A percentile compares a stretch with the other conserved stretches of the same genome.
phyloP scores from a whole-genome alignment of 106 monocot species.

The Dendrobium catenatum region DNA sequence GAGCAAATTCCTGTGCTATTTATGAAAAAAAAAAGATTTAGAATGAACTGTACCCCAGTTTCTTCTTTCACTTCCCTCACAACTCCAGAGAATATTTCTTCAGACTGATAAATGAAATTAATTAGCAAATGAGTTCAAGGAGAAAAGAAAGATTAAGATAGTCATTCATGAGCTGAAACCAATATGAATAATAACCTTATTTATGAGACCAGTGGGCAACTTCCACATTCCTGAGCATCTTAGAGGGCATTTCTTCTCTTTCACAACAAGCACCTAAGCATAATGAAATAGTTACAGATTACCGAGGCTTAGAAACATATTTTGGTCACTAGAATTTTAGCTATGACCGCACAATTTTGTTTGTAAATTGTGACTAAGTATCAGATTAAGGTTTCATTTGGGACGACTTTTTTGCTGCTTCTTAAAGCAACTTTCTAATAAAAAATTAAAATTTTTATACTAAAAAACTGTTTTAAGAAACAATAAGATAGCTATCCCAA shows the following conservation, averaged over 20 bases:
- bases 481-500: too few species aligned
- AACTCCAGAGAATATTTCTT: conserved; percentile 5
- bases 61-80: conserved; percentile 9
- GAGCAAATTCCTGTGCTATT: not conserved
- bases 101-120: not conserved
- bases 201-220: conserved; percentile 72
- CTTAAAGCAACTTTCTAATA: too few species aligned
- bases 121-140: not conserved
- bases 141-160: not conserved
- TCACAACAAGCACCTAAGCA: conserved; percentile 75
- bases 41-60: not conserved
- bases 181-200: conserved; percentile 47
- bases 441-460: too few species aligned
- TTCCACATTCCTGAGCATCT: conserved; percentile 85
- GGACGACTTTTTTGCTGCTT: too few species aligned
- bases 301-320: not conserved
- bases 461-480: too few species aligned
- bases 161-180: not conserved
- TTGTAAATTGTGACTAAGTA: too few species aligned
- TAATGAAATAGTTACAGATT: not conserved
- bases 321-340: not conserved
- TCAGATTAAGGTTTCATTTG: too few species aligned
- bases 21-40: not conserved
- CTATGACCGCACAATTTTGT: not conserved
- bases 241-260: conserved; percentile 67